Percentiles rank a stretch among this genome's conserved stretches.
phyloP scores from a whole-genome alignment of 345 rosid genomes.

The Citrus inodora region DNA sequence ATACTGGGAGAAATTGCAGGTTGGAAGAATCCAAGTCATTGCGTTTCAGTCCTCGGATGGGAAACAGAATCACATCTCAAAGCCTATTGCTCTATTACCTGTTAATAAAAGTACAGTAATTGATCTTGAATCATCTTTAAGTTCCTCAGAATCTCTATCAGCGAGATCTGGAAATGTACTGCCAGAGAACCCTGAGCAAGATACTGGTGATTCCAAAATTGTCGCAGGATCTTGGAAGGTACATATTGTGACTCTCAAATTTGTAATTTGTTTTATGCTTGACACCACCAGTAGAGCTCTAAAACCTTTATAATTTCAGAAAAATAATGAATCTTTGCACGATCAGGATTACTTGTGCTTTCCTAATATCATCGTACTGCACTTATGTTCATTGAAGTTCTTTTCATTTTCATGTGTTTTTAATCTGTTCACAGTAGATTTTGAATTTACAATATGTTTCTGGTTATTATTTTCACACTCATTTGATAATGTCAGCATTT shows the following conservation, averaged over 20 bases:
- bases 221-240: conserved; percentile 53
- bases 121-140: conserved; percentile 75
- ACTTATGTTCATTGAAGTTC: not conserved
- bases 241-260: not conserved
- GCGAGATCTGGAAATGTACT: conserved; percentile 45
- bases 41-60: conserved; percentile 98
- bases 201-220: conserved; percentile 65
- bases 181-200: conserved; percentile 49
- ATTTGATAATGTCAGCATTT: not conserved
- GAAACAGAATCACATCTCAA: conserved; percentile 48
- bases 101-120: conserved; percentile 52
- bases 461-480: not conserved
- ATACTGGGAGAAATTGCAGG: conserved; percentile 39
- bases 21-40: conserved; percentile 95
- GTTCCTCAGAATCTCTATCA: conserved; percentile 50
- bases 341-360: not conserved
- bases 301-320: not conserved
- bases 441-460: not conserved
- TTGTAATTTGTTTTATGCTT: not conserved
- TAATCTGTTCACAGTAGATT: not conserved
- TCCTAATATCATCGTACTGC: not conserved
- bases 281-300: not conserved
- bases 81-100: conserved; percentile 47
- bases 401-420: not conserved
- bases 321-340: not conserved